These are phyloP conservation scores for Halophytophthora polymorphica DNA, from an alignment of 352 stramenopile species.

Conservation along the genomic window DNA sequence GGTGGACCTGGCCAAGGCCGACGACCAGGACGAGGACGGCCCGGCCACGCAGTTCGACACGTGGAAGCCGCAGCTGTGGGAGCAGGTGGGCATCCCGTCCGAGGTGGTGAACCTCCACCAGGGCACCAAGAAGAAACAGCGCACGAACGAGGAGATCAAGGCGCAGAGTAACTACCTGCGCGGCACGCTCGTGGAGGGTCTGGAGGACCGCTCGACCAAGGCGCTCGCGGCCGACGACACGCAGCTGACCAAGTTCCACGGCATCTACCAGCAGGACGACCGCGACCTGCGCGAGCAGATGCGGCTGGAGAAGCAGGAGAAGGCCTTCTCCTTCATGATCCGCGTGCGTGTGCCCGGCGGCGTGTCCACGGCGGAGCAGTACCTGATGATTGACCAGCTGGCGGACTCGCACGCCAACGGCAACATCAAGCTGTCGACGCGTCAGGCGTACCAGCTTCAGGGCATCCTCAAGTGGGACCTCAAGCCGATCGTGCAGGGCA, in stretches of 20 bases:
- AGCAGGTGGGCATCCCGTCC: conserved; percentile 59
- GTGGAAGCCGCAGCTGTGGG: conserved; percentile 78
- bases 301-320: conserved; percentile 79
- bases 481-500: conserved; percentile 94
- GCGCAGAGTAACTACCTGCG: conserved; percentile 72
- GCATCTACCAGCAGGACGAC: conserved; percentile 97
- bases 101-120: conserved; percentile 47
- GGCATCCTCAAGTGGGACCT: conserved; percentile 96
- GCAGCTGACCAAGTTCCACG: conserved; percentile 95
- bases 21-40: conserved; percentile 83
- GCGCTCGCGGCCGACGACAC: conserved; percentile 64
- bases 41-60: conserved; percentile 63
- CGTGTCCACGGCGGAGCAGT: conserved; percentile 92
- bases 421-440: conserved; percentile 94
- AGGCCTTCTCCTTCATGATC: conserved; percentile 97
- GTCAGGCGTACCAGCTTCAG: conserved; percentile 96
- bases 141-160: conserved; percentile 87
- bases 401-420: conserved; percentile 92
- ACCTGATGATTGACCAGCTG: conserved; percentile 93
- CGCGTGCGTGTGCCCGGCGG: conserved; percentile 95
- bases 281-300: conserved; percentile 85
- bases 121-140: conserved; percentile 61
- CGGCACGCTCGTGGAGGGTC: conserved; percentile 60
- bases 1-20: conserved; percentile 49
- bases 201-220: conserved; percentile 72